These are phyloP conservation scores for Penicillium sclerotigenum DNA, from an alignment of 2,329 filamentous ascomycete genomes.

Conservation along the genomic window DNA sequence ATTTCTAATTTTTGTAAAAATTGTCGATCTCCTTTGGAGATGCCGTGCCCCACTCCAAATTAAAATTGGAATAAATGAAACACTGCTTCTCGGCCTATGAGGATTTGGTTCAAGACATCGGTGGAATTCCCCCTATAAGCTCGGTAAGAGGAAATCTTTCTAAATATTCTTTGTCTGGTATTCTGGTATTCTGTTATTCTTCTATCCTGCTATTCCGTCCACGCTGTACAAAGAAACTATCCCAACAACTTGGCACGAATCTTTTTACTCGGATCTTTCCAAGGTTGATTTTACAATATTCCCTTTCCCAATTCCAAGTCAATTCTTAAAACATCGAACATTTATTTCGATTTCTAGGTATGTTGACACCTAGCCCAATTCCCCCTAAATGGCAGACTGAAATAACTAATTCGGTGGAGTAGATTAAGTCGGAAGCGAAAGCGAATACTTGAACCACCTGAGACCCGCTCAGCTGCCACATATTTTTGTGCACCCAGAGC, in stretches of 20 bases:
- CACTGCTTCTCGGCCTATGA: slow-evolving; percentile 7
- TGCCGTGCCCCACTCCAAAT: slow-evolving; percentile 13
- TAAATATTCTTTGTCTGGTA: too few relatives aligned
- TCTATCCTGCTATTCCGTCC: too few relatives aligned
- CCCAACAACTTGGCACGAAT: neutral
- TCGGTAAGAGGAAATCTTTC: neutral
- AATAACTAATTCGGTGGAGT: slow-evolving; percentile 11
- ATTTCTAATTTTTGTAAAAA: neutral
- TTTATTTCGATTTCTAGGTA: neutral
- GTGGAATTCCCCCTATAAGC: slow-evolving; percentile 17
- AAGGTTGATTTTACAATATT: neutral
- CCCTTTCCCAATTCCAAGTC: neutral
- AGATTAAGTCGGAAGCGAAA: slow-evolving; percentile 1
- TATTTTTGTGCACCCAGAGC: neutral
- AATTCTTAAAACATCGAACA: neutral
- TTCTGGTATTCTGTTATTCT: too few relatives aligned
- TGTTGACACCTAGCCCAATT: neutral
- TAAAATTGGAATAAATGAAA: slow-evolving; percentile 18
- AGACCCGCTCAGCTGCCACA: neutral
- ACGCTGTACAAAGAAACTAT: neutral
- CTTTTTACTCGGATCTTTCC: neutral
- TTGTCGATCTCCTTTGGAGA: slow-evolving; percentile 5
- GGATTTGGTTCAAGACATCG: slow-evolving; percentile 5
- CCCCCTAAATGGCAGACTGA: neutral
- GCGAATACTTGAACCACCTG: neutral